A percentile compares a stretch with the other conserved stretches of the same genome.
Conservation (phyloP, 2,329 filamentous ascomycete species). For the Keithomyces neogunnii region DNA sequence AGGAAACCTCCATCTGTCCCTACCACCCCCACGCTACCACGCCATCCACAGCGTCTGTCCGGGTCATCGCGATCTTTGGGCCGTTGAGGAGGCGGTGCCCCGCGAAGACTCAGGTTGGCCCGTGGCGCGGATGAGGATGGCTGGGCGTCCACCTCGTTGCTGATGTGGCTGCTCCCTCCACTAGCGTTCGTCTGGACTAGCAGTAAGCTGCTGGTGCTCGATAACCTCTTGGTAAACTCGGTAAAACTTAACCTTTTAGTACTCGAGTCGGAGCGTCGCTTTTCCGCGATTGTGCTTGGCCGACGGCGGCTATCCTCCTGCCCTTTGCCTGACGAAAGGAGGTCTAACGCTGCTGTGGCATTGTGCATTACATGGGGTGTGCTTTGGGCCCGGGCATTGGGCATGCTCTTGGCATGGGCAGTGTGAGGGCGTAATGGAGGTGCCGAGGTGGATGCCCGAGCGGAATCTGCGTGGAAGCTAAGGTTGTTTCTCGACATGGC, state of each 20-base stretch:
- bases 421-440: constrained; percentile 42
- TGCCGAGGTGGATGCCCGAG: constrained; percentile 10
- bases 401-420: constrained; percentile 40
- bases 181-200: constrained; percentile 49
- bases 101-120: constrained; percentile 35
- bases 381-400: constrained; percentile 36
- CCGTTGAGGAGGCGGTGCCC: constrained; percentile 20
- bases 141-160: constrained; percentile 35
- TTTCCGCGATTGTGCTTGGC: constrained; percentile 23
- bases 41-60: constrained; percentile 46
- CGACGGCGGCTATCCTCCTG: constrained; percentile 19
- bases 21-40: constrained; percentile 47
- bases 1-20: constrained; percentile 43
- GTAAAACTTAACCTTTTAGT: constrained; percentile 52
- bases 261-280: constrained; percentile 45
- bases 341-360: constrained; percentile 15
- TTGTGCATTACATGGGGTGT: constrained; percentile 35
- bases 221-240: constrained; percentile 52
- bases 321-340: constrained; percentile 10
- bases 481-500: constrained; percentile 22
- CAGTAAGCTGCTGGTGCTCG: constrained; percentile 51
- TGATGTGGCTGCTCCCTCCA: constrained; percentile 37
- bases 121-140: constrained; percentile 23
- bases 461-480: constrained; percentile 20
- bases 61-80: constrained; percentile 25